Conservation (phyloP, 2,329 filamentous ascomycete species). For the Cordyceps cicadae region DNA sequence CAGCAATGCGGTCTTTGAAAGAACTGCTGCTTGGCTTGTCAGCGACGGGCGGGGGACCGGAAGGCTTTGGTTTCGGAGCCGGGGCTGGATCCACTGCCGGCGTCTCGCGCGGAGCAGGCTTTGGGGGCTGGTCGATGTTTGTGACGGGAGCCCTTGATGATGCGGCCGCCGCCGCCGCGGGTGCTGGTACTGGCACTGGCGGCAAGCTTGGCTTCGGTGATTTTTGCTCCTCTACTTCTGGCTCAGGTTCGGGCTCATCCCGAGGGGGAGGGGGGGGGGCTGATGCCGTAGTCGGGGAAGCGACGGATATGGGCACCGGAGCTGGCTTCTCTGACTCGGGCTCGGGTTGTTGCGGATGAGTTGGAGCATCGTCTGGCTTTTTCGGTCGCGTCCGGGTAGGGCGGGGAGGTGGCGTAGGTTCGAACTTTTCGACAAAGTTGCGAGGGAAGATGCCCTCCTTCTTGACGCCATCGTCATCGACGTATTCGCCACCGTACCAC, state of each 20-base stretch:
- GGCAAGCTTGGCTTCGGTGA: constrained; percentile 24
- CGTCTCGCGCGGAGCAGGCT: constrained; percentile 26
- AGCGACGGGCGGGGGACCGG: constrained; percentile 55
- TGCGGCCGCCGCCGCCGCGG: constrained; percentile 21
- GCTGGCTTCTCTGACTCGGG: constrained; percentile 21
- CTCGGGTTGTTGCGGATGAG: constrained; percentile 21
- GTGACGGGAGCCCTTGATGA: constrained; percentile 23
- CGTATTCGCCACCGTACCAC: constrained; percentile 87
- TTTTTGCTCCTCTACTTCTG: neutral
- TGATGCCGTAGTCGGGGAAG: constrained; percentile 17
- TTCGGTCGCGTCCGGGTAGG: constrained; percentile 67
- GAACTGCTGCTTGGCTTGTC: constrained; percentile 71
- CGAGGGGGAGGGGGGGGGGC: constrained; percentile 22
- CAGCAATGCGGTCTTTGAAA: constrained; percentile 92
- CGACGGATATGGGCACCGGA: constrained; percentile 15
- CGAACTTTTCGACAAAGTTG: constrained; percentile 96
- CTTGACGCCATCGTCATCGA: constrained; percentile 64
- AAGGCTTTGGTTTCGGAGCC: constrained; percentile 32
- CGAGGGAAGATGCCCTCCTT: constrained; percentile 84
- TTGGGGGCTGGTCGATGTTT: constrained; percentile 22
- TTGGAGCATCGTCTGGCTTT: constrained; percentile 30
- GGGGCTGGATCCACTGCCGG: constrained; percentile 35
- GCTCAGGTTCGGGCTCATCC: constrained; percentile 24
- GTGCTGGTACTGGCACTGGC: constrained; percentile 20
- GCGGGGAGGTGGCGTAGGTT: constrained; percentile 81